These are phyloP conservation scores for Karstenula rhodostoma DNA, from an alignment of 2,329 filamentous ascomycete genomes.

Conservation along the genomic window DNA sequence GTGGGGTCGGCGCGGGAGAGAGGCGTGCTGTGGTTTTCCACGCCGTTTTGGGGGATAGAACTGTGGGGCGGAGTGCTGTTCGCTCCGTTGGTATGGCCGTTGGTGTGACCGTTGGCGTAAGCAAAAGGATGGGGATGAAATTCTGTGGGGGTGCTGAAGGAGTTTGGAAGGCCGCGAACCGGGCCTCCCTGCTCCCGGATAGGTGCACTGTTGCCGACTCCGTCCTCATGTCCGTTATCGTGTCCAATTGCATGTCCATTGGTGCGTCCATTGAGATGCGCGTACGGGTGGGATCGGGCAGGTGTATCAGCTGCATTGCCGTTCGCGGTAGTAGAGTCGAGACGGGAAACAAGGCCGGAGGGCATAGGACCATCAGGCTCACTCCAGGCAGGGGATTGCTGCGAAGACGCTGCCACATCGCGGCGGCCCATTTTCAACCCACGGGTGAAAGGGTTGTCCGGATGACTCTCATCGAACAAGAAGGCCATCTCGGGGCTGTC, in stretches of 20 bases:
- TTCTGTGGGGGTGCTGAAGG: not conserved
- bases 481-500: constrained; percentile 31
- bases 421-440: constrained; percentile 19
- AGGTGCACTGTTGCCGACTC: too few relatives aligned
- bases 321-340: not conserved
- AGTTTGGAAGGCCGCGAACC: not conserved
- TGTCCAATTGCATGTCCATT: not conserved
- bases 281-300: not conserved
- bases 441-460: constrained; percentile 25
- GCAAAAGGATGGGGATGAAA: not conserved
- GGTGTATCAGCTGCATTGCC: not conserved
- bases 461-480: constrained; percentile 28
- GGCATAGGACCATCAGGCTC: not conserved
- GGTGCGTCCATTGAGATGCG: not conserved
- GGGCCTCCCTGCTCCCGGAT: too few relatives aligned
- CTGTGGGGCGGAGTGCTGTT: not conserved
- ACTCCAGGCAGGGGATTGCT: not conserved
- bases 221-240: too few relatives aligned
- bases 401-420: not conserved
- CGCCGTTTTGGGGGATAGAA: not conserved
- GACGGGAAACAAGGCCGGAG: not conserved
- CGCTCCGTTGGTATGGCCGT: not conserved
- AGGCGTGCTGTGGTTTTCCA: not conserved
- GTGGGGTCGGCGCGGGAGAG: not conserved
- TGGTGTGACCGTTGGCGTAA: not conserved